These are phyloP conservation scores for Dioscorea zingiberensis DNA, from an alignment of 106 monocot species.

Conservation along the genomic window DNA sequence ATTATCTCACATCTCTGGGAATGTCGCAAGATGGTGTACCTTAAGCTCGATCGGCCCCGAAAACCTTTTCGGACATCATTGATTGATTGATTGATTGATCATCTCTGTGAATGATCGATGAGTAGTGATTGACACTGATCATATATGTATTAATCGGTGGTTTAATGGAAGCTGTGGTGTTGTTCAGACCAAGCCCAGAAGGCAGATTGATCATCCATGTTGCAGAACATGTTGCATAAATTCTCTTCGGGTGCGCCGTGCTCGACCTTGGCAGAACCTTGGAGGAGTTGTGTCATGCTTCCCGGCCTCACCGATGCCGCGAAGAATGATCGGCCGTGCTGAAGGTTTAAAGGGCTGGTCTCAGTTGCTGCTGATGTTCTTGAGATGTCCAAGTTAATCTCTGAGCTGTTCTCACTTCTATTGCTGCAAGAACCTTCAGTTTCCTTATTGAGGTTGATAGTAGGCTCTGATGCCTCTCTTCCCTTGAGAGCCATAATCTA, in stretches of 20 bases:
- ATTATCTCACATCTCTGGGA: no score
- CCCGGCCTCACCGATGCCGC: slow-evolving; percentile 40
- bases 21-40: no score
- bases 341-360: slow-evolving; percentile 19
- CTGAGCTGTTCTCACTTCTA: slow-evolving; percentile 84
- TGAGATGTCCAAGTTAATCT: slow-evolving; percentile 60
- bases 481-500: slow-evolving; percentile 80
- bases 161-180: slow-evolving; percentile 71
- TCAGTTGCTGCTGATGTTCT: slow-evolving; percentile 37
- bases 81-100: not conserved
- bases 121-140: no score
- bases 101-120: not conserved
- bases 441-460: slow-evolving; percentile 91
- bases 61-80: not conserved
- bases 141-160: no score
- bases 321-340: slow-evolving; percentile 45
- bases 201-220: slow-evolving; percentile 65
- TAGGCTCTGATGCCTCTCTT: slow-evolving; percentile 57
- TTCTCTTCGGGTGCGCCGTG: slow-evolving; percentile 35
- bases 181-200: slow-evolving; percentile 87
- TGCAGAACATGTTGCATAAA: slow-evolving; percentile 71
- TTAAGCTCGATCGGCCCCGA: not conserved
- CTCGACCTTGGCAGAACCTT: slow-evolving; percentile 43
- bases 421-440: slow-evolving; percentile 94
- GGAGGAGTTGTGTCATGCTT: slow-evolving; percentile 40